Evolutionary conservation across 148 eudicot genomes (phyloP), one percentile per base, ranked within the genome.

Genomic region (Chenopodium quinoa): DNA sequence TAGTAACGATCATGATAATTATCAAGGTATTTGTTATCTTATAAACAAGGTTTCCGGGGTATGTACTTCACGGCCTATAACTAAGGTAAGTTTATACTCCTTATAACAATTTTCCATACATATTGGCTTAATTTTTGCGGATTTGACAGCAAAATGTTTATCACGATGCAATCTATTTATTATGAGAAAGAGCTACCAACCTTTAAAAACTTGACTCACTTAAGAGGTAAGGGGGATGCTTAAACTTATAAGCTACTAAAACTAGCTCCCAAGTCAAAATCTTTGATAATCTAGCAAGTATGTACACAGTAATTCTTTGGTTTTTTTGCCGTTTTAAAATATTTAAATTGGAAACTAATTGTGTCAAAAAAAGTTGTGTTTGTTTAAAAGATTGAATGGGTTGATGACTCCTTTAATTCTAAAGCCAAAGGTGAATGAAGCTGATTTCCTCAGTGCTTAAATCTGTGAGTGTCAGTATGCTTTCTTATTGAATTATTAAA

Each of bases 341-440:
- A 6, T 40, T 40, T 40, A 0, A 40, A 40, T 40, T 40, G 44
- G 44, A 65, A 23, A 23, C 31, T n/a, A 13, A 65, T 27, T 65
- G 44, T 23, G 25, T 64, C 6, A 64, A 22, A 20, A 22, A n/a
- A 40, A 40, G 0, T 65, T 9, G 69, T n/a, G 31, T 65, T 65
- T 65, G 69, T 25, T 65, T 3, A 64, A 9, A 27, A 22, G 1
- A 12, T 9, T 23, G 5, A 4, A 27, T 50, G 54, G 3, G 12
- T 27, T 9, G 27, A 25, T 13, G 2, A 65, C 31, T 23, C 9
- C 27, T 65, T 23, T 25, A 0, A 65, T 65, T 7, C 12, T 65
- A 14, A 89, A 72, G 85, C 90, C 40, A 91, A 93, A 40, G 44
- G 88, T 95, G 94, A 97, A 93, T 93, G 90, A 95, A 95, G 88